Evolutionary conservation across 106 monocot species (phyloP).

Genomic region (Triglochin maritima): DNA sequence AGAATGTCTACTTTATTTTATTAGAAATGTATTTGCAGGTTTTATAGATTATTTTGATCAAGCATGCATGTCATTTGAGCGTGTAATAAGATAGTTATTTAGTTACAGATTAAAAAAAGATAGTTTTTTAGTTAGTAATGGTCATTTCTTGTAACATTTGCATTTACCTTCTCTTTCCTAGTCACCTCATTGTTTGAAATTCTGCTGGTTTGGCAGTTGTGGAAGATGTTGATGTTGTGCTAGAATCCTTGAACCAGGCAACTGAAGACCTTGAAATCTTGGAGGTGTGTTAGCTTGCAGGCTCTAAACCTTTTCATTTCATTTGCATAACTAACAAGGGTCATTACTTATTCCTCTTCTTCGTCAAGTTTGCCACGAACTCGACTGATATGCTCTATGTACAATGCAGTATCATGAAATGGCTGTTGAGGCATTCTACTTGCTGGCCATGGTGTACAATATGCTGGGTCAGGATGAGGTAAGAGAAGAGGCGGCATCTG

Average conservation of each 20-base stretch:
- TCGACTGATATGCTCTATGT: background rate
- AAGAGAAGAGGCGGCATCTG: slow-evolving; percentile 70
- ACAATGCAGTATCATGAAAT: slow-evolving; percentile 62
- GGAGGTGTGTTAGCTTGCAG: slow-evolving; percentile 32
- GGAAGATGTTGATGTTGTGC: slow-evolving; percentile 39
- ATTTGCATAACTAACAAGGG: background rate
- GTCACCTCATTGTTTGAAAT: no score
- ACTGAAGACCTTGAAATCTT: slow-evolving; percentile 67
- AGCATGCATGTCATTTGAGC: no score
- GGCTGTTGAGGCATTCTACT: slow-evolving; percentile 83
- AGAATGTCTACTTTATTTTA: no score
- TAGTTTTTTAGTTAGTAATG: no score
- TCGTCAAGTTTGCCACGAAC: no score
- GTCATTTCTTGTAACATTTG: no score
- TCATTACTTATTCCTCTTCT: no score
- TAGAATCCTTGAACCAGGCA: slow-evolving; percentile 76
- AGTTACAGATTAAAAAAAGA: no score
- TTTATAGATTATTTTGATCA: no score
- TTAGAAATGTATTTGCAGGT: no score
- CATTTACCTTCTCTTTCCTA: no score
- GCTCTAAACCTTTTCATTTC: background rate
- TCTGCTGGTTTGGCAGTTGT: slow-evolving; percentile 24
- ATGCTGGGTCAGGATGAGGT: slow-evolving; percentile 41
- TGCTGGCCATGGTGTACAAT: slow-evolving; percentile 59
- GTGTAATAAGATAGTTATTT: no score